Evolutionary conservation across 805 yeast species (phyloP), one percentile per base, ranked within the genome.

Genomic region (Saccharomycopsis selenospora): DNA sequence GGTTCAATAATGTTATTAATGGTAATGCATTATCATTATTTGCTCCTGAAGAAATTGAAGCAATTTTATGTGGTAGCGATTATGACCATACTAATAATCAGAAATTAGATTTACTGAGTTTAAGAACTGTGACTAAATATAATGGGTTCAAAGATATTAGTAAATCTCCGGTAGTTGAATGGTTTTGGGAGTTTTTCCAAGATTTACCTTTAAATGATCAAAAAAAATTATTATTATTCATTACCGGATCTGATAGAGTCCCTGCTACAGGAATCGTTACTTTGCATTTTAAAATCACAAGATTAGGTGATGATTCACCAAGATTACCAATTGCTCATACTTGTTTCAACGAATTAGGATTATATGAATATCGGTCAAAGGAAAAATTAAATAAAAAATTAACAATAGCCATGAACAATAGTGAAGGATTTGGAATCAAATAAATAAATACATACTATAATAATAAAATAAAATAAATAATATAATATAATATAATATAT

Each of bases 241-340:
- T 90, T 2, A 90, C 96, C 0, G 97, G 98, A 0, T 82, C 95
- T 1, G 96, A 88, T 59, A 69, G 96, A 41, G 72, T 93, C 5
- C 98, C 99, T 0, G 95, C 96, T 0, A 86, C 96, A 0, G 99
- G 99, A 0, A 72, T 88, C 25, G 81, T 85, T 26, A 82, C 84
- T 45, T 66, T 91, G 67, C 71, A 72, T 40, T 82, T 93, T 58
- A 81, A 81, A 52, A 76, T 91, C n/a, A 76, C 82, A 13, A 74
- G 75, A 47, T 48, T 77, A 11, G 75, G 74, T 0, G 62, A 57
- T 2, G 75, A 71, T 53, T 46, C 51, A 30, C 69, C 74, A 1
- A 68, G 82, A 43, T 65, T 90, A 14, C 98, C 98, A 0, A 68
- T 83, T 13, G 88, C 97, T 0, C 98, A 91, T 61, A 93, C 98